Conservation (phyloP, 768 basidiomycete genomes). For the Scleroderma citrinum region DNA sequence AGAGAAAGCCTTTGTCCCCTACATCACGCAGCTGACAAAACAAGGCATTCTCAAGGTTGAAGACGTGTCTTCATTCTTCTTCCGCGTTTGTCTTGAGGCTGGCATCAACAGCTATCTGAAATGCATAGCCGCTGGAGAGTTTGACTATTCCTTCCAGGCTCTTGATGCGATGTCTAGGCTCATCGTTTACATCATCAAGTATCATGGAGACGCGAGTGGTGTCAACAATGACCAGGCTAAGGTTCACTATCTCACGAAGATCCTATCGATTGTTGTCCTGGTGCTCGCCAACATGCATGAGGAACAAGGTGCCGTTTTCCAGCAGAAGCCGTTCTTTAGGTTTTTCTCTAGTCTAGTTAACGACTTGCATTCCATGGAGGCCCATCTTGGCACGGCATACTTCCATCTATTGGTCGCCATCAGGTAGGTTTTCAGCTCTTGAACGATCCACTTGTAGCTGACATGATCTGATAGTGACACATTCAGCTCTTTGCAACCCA, state of each 20-base stretch:
- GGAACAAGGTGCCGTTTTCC: conserved; percentile 85
- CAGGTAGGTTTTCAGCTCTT: conserved; percentile 45
- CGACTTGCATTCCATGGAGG: conserved; percentile 83
- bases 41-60: conserved; percentile 96
- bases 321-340: conserved; percentile 96
- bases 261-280: conserved; percentile 93
- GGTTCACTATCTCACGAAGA: conserved; percentile 94
- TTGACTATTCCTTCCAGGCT: conserved; percentile 79
- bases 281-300: conserved; percentile 94
- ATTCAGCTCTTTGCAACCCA: conserved; percentile 92
- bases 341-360: conserved; percentile 96
- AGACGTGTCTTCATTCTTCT: conserved; percentile 95
- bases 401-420: conserved; percentile 84
- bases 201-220: conserved; percentile 93
- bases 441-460: not conserved
- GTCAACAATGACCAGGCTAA: conserved; percentile 93
- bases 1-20: conserved; percentile 93
- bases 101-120: conserved; percentile 87
- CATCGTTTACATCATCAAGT: conserved; percentile 98
- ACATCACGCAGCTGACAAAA: conserved; percentile 95
- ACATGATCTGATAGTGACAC: conserved; percentile 59
- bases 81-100: conserved; percentile 94
- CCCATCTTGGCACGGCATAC: conserved; percentile 81
- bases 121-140: conserved; percentile 65
- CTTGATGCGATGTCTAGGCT: conserved; percentile 93